These are phyloP conservation scores for Candida incommunis DNA, from an alignment of 805 yeast species.

Conservation along the genomic window DNA sequence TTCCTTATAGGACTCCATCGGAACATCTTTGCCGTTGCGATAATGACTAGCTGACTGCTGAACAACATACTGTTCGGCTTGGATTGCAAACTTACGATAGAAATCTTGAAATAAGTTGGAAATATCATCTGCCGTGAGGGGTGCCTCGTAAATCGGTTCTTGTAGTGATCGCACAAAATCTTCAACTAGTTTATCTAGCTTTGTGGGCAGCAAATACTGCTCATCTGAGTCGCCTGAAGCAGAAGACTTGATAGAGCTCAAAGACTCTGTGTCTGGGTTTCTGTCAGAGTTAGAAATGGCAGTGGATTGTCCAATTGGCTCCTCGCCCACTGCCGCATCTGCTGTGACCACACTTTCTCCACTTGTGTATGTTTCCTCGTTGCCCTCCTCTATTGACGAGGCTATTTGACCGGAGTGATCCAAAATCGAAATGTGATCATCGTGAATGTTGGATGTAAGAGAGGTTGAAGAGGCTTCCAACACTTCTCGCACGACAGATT, in stretches of 20 bases:
- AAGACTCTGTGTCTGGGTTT: not conserved
- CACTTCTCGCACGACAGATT: not conserved
- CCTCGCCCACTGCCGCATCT: not conserved
- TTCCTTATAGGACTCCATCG: conserved; percentile 21
- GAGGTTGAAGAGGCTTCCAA: not conserved
- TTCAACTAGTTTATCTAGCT: conserved; percentile 9
- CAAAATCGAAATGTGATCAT: not conserved
- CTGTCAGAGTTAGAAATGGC: not conserved
- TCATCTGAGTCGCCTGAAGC: not conserved
- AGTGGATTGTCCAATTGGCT: no score
- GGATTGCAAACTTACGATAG: conserved; percentile 18
- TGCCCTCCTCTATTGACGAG: no score
- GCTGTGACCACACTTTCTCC: no score
- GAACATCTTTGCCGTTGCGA: conserved; percentile 18
- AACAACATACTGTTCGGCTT: conserved; percentile 14
- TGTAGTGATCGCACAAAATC: conserved; percentile 18
- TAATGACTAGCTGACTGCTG: conserved; percentile 9
- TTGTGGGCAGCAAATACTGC: conserved; percentile 8
- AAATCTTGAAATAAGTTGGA: conserved; percentile 27
- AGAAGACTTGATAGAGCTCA: not conserved
- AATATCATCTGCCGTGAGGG: conserved; percentile 25
- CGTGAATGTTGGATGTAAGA: not conserved
- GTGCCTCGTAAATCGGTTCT: conserved; percentile 24
- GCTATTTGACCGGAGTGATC: not conserved
- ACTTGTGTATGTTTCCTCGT: no score